Evolutionary conservation across 768 basidiomycete genomes (phyloP).

Genomic region (Xerocomellus dryophilus): DNA sequence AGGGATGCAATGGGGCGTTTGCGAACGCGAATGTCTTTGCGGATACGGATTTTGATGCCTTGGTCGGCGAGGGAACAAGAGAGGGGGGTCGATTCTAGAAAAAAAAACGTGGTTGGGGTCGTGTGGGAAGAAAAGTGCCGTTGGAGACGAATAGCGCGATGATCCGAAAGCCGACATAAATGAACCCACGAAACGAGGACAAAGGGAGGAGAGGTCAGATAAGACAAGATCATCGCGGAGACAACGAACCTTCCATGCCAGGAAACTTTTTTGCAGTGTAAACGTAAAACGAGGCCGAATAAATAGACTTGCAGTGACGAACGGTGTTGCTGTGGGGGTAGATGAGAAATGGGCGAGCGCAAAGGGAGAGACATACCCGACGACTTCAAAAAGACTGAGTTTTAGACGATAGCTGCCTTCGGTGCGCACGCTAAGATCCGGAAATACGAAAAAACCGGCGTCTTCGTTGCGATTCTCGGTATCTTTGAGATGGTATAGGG

Average conservation of each 20-base stretch:
- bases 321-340: slow-evolving; percentile 62
- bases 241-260: slow-evolving; percentile 80
- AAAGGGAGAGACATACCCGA: slow-evolving; percentile 58
- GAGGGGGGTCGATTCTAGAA: slow-evolving; percentile 77
- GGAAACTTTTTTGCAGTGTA: slow-evolving; percentile 97
- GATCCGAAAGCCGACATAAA: slow-evolving; percentile 19
- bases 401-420: slow-evolving; percentile 82
- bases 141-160: slow-evolving; percentile 17
- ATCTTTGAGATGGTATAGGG: slow-evolving; percentile 87
- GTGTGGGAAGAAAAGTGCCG: neutral
- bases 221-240: slow-evolving; percentile 11
- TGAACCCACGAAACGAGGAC: slow-evolving; percentile 13
- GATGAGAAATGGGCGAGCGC: neutral
- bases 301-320: slow-evolving; percentile 86
- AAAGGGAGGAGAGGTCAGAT: slow-evolving; percentile 16
- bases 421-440: slow-evolving; percentile 87
- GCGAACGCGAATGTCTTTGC: slow-evolving; percentile 85
- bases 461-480: slow-evolving; percentile 58
- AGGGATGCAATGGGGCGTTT: slow-evolving; percentile 55
- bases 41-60: slow-evolving; percentile 91
- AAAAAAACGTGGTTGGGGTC: neutral
- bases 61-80: slow-evolving; percentile 93
- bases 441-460: slow-evolving; percentile 95
- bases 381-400: slow-evolving; percentile 83
- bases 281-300: slow-evolving; percentile 87